A percentile compares a stretch with the other conserved stretches of the same genome.
Conservation (phyloP, 2,329 filamentous ascomycete species). For the Paecilomyces variotii region DNA sequence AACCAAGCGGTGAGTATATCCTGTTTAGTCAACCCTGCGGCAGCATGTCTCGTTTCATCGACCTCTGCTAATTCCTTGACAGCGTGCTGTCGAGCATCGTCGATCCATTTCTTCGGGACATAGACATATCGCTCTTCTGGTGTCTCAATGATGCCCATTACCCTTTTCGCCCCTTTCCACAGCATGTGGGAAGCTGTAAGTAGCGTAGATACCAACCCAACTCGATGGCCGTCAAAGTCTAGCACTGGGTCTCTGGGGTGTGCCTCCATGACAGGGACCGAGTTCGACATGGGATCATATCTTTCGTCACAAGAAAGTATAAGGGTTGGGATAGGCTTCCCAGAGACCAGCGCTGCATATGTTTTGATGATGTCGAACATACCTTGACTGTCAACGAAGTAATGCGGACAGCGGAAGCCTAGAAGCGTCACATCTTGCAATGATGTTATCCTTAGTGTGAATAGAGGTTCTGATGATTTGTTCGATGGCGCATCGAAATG, state of each 20-base stretch:
- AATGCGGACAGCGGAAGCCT: neutral
- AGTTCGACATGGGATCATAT: neutral
- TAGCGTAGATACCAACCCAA: neutral
- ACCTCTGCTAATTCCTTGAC: neutral
- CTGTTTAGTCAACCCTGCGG: neutral
- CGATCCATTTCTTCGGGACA: neutral
- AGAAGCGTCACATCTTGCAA: neutral
- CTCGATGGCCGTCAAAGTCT: neutral
- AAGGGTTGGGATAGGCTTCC: neutral
- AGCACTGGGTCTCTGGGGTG: neutral
- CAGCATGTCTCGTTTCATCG: neutral
- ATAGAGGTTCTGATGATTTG: neutral
- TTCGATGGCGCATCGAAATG: neutral
- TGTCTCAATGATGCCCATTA: neutral
- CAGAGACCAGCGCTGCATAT: neutral
- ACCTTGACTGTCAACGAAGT: neutral
- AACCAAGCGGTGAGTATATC: neutral
- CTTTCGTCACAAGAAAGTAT: neutral
- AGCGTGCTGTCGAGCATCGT: neutral
- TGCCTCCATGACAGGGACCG: neutral
- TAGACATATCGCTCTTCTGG: neutral
- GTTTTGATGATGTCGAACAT: neutral
- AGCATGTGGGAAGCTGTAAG: neutral
- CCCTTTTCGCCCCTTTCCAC: neutral
- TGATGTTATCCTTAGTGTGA: neutral